These are phyloP conservation scores for Lentinula aciculospora DNA, from an alignment of 768 basidiomycete species.

Conservation along the genomic window DNA sequence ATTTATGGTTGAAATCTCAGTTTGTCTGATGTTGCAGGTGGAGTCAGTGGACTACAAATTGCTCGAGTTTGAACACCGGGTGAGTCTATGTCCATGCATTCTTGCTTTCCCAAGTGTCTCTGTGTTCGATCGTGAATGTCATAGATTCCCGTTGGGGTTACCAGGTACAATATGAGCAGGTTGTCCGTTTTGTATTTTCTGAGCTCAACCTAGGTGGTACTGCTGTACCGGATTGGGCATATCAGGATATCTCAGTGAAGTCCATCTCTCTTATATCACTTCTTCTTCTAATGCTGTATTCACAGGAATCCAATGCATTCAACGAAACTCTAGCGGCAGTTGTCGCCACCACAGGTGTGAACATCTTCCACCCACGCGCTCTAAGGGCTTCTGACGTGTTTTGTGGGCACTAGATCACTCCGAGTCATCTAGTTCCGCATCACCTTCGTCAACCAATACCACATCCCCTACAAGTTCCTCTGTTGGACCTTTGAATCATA, in stretches of 20 bases:
- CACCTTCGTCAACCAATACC: neutral
- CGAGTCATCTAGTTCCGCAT: neutral
- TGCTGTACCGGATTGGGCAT: constrained; percentile 5
- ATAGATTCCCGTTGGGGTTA: neutral
- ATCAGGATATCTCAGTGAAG: neutral
- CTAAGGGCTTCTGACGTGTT: neutral
- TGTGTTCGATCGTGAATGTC: neutral
- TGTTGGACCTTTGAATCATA: neutral
- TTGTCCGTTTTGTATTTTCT: neutral
- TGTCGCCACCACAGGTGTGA: neutral
- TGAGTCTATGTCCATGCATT: neutral
- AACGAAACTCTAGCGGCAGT: neutral
- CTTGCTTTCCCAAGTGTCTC: too few relatives aligned
- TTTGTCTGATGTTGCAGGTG: neutral
- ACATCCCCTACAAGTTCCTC: neutral
- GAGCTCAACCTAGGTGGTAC: neutral
- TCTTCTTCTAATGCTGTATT: neutral
- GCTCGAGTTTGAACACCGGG: neutral
- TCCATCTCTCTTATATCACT: neutral
- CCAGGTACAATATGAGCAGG: neutral
- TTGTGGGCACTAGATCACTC: neutral
- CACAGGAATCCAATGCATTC: constrained; percentile 1
- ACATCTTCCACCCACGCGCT: neutral
- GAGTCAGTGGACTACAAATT: neutral
- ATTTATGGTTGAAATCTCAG: neutral